Base-by-base conservation (phyloP, 2,329 filamentous ascomycete genomes). In the Periconia macrospinosa region DNA sequence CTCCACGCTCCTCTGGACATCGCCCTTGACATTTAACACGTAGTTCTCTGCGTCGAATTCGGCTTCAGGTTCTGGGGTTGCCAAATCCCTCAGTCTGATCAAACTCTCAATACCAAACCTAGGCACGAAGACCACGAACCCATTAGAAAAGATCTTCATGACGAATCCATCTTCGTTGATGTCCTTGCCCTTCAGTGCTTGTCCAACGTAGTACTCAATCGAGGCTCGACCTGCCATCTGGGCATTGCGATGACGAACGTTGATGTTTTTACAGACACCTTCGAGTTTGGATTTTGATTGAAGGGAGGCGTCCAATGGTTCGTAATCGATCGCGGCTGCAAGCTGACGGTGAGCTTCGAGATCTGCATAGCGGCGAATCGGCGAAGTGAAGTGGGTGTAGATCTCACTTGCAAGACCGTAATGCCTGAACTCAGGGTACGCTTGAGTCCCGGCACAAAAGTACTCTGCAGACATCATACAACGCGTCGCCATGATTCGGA, bases 391-490 rank as follows among this genome's bases (percentile, higher is more conserved):
- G 75, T 99, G 94, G 2, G 94, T 99, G 79, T 99, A 99, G 72
- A 99, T 99, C 68, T 95, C 90, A 3, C 89, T 92, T 0, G 95
- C 95, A 35, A 99, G 86, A 62, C 94, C 94, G 75, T 99, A 99
- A 78, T 99, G 95, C 49, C 91, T 86, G 82, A 96, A 99, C 72
- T 97, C 94, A 0, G 91, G 89, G 72, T 94, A 93, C 0, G 92
- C 86, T 72, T 97, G 92, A 7, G 92, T 92, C 55, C 94, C 94
- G 0, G 93, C 90, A 77, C 90, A 94, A 77, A 99, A 99, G 78
- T 99, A 99, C 76, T 99, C 94, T 57, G 94, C 94, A 50, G 91
- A 94, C 82, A 96, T 96, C 94, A 99, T 99, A 83, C 94, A 99
- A 19, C 94, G 88, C 9, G 94, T 99, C 10, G 94, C 94, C 79